Conservation (phyloP, 148 eudicot genomes). For the Rhododendron mucronatum region DNA sequence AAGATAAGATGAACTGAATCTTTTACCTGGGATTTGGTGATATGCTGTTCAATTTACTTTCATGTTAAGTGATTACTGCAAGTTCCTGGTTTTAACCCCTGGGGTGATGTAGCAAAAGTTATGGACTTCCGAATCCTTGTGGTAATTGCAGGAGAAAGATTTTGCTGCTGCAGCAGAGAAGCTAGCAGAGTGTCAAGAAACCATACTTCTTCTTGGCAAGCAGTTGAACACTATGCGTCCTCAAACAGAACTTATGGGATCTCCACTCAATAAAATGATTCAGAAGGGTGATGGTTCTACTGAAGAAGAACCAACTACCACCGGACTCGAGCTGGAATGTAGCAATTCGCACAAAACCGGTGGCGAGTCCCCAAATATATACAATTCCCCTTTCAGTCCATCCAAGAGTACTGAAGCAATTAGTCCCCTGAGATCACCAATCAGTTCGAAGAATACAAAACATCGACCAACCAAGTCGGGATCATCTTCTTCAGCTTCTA, state of each 20-base stretch:
- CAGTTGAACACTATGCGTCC: slow-evolving; percentile 72
- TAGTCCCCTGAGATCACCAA: slow-evolving; percentile 45
- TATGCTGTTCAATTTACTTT: neutral
- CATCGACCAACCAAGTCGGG: slow-evolving; percentile 79
- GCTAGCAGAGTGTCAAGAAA: slow-evolving; percentile 91
- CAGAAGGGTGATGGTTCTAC: slow-evolving; percentile 32
- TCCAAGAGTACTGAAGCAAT: slow-evolving; percentile 47
- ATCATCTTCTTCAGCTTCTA: slow-evolving; percentile 57
- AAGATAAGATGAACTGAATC: neutral
- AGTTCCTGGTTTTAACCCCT: neutral
- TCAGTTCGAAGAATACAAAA: slow-evolving; percentile 34
- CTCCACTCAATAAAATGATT: slow-evolving; percentile 37
- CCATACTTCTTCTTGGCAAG: slow-evolving; percentile 75
- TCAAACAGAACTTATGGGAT: slow-evolving; percentile 41
- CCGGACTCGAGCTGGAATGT: slow-evolving; percentile 31
- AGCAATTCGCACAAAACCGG: slow-evolving; percentile 37
- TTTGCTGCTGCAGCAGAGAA: slow-evolving; percentile 82
- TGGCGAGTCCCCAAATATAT: slow-evolving; percentile 52
- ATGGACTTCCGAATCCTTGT: neutral
- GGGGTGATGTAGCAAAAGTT: neutral
- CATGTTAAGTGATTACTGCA: neutral
- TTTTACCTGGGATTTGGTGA: neutral
- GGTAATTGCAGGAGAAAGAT: slow-evolving; percentile 58
- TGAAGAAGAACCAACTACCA: slow-evolving; percentile 55
- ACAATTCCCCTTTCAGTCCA: slow-evolving; percentile 42